Evolutionary conservation across 2,329 filamentous ascomycete species (phyloP).

Genomic region (Uncinocarpus reesii): DNA sequence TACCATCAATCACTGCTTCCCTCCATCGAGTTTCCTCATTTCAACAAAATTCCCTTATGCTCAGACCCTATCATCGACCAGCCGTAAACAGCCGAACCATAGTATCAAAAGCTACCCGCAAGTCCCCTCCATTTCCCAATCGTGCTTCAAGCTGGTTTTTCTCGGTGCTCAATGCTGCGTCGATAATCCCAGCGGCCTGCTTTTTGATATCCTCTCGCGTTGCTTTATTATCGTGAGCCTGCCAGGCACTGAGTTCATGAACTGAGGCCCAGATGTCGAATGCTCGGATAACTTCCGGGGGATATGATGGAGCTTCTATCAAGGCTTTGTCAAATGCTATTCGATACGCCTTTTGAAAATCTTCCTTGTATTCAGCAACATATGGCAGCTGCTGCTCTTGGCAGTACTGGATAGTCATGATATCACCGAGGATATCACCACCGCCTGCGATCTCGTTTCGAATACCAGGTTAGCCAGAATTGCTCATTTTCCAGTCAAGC

Average conservation of each 20-base stretch:
- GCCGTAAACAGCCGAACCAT: no score
- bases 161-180: no score
- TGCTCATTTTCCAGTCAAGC: conserved; percentile 3
- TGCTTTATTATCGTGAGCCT: not conserved
- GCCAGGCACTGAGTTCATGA: conserved; percentile 4
- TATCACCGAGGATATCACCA: conserved; percentile 14
- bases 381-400: not conserved
- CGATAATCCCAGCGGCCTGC: conserved; percentile 5
- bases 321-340: conserved; percentile 10
- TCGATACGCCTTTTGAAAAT: conserved; percentile 10
- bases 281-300: conserved; percentile 6
- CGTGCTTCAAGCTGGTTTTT: no score
- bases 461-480: conserved; percentile 8
- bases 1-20: no score
- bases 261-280: conserved; percentile 10
- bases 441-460: conserved; percentile 10
- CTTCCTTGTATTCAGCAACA: conserved; percentile 13
- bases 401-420: conserved; percentile 7
- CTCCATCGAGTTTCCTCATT: no score
- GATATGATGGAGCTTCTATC: conserved; percentile 2
- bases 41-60: no score
- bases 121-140: no score
- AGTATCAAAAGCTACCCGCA: no score
- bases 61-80: no score
- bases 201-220: not conserved